Conservation (phyloP, 139 green algal species). For the Nannochloris sp. region DNA sequence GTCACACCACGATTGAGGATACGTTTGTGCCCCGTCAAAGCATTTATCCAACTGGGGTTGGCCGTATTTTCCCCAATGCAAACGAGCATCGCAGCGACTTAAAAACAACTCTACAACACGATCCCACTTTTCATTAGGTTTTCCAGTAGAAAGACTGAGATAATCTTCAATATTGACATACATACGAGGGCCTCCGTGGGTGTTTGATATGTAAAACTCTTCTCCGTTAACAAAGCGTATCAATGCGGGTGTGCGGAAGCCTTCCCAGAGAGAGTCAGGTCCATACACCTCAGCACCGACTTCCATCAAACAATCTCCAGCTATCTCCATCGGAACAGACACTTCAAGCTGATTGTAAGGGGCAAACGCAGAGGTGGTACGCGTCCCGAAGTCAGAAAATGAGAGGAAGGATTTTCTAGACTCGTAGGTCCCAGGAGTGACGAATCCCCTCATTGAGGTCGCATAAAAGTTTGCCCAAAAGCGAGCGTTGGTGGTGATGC, state of each 20-base stretch:
- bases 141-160: constrained; percentile 38
- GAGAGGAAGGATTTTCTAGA: constrained; percentile 3
- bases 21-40: constrained; percentile 32
- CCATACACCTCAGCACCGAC: constrained; percentile 36
- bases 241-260: constrained; percentile 37
- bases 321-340: constrained; percentile 36
- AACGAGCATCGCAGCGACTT: constrained; percentile 45
- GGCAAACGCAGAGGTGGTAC: constrained; percentile 13
- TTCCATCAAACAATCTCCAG: constrained; percentile 43
- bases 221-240: constrained; percentile 50
- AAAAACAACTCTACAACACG: constrained; percentile 30
- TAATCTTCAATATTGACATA: constrained; percentile 77
- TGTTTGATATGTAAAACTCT: constrained; percentile 52
- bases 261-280: constrained; percentile 18
- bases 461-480: constrained; percentile 35
- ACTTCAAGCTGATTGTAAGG: constrained; percentile 67
- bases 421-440: constrained; percentile 33
- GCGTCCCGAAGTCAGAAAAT: constrained; percentile 28
- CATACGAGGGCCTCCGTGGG: constrained; percentile 46
- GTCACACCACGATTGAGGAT: constrained; percentile 65
- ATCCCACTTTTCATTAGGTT: constrained; percentile 15
- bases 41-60: constrained; percentile 7
- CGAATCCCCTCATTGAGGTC: constrained; percentile 1
- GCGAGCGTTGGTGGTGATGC: constrained; percentile 10
- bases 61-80: constrained; percentile 78